These are phyloP conservation scores for Exophiala sp. DNA, from an alignment of 2,329 filamentous ascomycete genomes.

Conservation along the genomic window DNA sequence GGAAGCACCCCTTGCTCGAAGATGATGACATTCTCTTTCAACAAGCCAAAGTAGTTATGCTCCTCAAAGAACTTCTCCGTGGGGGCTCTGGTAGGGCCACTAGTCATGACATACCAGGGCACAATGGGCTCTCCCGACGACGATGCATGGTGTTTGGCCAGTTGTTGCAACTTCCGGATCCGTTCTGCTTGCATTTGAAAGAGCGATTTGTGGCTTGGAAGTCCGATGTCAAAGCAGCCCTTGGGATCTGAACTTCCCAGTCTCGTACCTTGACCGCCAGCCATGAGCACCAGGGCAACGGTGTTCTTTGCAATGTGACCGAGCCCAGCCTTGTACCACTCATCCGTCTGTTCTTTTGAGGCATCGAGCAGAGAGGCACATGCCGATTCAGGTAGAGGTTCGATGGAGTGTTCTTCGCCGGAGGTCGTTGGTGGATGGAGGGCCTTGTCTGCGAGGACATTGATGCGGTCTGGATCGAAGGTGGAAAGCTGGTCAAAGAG, in stretches of 20 bases:
- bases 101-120: conserved; percentile 99
- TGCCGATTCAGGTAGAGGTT: conserved; percentile 82
- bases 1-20: conserved; percentile 97
- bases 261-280: conserved; percentile 91
- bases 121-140: conserved; percentile 60
- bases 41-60: conserved; percentile 85
- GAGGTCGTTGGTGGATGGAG: conserved; percentile 69
- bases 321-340: conserved; percentile 75
- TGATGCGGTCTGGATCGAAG: conserved; percentile 84
- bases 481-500: conserved; percentile 77
- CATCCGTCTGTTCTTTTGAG: conserved; percentile 68
- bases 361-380: conserved; percentile 92
- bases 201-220: conserved; percentile 87
- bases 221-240: conserved; percentile 93
- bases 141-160: conserved; percentile 69
- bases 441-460: conserved; percentile 76
- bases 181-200: conserved; percentile 98
- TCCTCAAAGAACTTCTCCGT: conserved; percentile 93
- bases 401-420: conserved; percentile 55
- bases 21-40: conserved; percentile 79
- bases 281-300: conserved; percentile 89
- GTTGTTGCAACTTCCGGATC: conserved; percentile 77
- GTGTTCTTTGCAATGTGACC: conserved; percentile 65
- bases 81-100: conserved; percentile 82
- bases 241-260: conserved; percentile 94